phyloP scores from a whole-genome alignment of 163 green algal genomes.

The Scenedesmus sp. region DNA sequence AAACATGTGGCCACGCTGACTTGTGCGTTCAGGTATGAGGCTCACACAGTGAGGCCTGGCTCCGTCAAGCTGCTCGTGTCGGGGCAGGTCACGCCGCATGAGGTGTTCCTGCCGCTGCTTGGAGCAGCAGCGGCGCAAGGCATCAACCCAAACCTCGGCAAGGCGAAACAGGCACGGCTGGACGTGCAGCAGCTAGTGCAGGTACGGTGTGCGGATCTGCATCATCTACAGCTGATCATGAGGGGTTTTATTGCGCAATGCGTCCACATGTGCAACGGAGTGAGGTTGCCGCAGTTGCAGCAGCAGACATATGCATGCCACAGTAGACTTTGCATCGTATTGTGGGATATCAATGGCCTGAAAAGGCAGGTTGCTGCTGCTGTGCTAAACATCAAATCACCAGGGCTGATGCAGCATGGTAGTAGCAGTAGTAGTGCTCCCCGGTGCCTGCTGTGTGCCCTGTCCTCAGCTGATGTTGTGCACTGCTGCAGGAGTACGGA shows the following conservation, averaged over 20 bases:
- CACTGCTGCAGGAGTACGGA: constrained; percentile 31
- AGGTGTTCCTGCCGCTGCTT: constrained; percentile 54
- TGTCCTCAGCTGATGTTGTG: background rate
- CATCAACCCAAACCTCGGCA: constrained; percentile 53
- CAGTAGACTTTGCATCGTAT: too few species aligned
- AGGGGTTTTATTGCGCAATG: background rate
- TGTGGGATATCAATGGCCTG: too few species aligned
- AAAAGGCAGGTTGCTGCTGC: background rate
- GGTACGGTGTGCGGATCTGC: background rate
- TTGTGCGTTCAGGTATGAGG: constrained; percentile 35
- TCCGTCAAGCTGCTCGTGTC: constrained; percentile 8
- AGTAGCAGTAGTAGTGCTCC: too few species aligned
- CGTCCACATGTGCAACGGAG: too few species aligned
- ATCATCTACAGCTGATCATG: too few species aligned
- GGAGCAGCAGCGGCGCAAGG: constrained; percentile 38
- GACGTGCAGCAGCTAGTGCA: constrained; percentile 45
- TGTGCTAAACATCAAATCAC: too few species aligned
- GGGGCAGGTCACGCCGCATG: constrained; percentile 16
- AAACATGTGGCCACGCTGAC: background rate
- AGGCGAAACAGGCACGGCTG: background rate
- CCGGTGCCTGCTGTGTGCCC: background rate
- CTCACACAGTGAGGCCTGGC: background rate
- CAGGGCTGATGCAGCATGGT: too few species aligned
- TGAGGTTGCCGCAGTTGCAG: too few species aligned
- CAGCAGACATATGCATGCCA: too few species aligned